Evolutionary conservation across 2,329 filamentous ascomycete species (phyloP), one percentile per base, ranked within the genome.

Genomic region (Nemania sp.): DNA sequence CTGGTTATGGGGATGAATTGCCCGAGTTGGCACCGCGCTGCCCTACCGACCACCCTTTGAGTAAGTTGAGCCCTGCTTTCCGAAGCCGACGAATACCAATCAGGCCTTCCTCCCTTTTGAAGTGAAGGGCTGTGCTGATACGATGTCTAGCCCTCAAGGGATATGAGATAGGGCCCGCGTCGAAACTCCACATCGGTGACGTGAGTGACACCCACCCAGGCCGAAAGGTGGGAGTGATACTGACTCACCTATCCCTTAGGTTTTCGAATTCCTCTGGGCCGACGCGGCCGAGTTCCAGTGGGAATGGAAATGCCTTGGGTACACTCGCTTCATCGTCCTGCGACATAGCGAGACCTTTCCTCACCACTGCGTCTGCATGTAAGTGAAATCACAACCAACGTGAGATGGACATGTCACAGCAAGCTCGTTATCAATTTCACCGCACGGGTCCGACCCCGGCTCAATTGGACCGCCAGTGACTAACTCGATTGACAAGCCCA

Each of bases 201-300:
- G 74, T 76, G 59, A 72, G 73, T 70, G 29, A 54, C 25, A 13
- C 45, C 35, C 45, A 39, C 32, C 43, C 1, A 13, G 35, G 48
- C 47, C 11, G n/a, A n/a, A 11, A 13, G n/a, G 43, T 37, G 7
- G 20, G 35, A 46, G 37, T 35, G 29, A 64, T 56, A 34, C 45
- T 65, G 49, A 64, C 37, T 13, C n/a, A 50, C 35, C 46, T 58
- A 18, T 13, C 37, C 37, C 52, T 17, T 48, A 75, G 73, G 73
- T 75, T 18, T 76, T 76, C 59, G 74, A 76, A 54, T 76, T 76
- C 57, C 72, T 76, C n/a, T 76, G 74, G 74, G 73, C 74, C 42
- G 74, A 76, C 48, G 66, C 72, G 25, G 57, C 70, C 46, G 72
- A 76, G 50, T 76, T 74, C 39, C 71, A 74, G 46, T 76, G 73